Conservation (phyloP, 164 flowering plant genomes). For the Tetracentron sinense region DNA sequence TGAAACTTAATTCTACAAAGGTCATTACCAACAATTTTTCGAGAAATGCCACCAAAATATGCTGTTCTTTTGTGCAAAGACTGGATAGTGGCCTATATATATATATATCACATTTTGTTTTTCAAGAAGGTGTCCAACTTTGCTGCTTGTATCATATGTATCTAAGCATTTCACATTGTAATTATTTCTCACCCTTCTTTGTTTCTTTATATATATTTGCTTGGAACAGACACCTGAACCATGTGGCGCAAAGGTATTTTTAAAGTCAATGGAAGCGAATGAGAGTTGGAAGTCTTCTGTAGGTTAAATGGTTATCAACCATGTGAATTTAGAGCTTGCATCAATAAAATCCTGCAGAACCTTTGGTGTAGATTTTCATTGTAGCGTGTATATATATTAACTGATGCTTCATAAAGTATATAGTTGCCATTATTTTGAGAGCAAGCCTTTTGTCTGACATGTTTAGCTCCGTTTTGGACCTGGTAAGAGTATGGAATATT, state of each 20-base stretch:
- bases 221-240: constrained; percentile 10
- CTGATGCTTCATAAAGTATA: no score
- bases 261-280: constrained; percentile 1
- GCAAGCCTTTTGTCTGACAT: no score
- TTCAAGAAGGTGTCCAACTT: no score
- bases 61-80: neutral
- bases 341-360: constrained; percentile 5
- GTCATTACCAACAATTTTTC: no score
- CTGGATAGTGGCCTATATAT: neutral
- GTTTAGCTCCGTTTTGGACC: no score
- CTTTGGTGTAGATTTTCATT: constrained; percentile 1
- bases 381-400: constrained; percentile 4
- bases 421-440: no score
- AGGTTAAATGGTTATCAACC: neutral
- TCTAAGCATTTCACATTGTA: neutral
- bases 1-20: no score
- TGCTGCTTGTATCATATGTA: no score
- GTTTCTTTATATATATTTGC: neutral
- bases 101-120: no score
- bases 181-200: neutral
- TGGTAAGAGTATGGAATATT: no score
- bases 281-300: neutral
- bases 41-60: no score
- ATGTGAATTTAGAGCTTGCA: neutral
- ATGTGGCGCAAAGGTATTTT: neutral